Base-by-base conservation (phyloP, 768 basidiomycete species). In the Kwoniella botswanensis region DNA sequence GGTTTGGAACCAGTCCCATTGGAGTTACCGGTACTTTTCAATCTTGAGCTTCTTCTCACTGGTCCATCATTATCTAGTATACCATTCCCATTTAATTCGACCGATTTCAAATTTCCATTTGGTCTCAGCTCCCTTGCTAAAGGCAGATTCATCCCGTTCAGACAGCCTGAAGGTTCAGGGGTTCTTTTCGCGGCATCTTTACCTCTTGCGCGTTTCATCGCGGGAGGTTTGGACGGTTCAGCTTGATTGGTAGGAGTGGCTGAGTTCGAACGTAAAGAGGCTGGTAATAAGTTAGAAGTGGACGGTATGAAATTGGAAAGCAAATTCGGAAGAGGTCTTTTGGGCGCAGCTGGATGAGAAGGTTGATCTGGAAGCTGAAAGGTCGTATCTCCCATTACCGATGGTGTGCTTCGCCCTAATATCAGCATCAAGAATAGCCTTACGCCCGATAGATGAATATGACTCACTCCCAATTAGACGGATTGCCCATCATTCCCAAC, bases 121-220 rank as follows among this genome's bases (percentile, higher is more conserved):
- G 59, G 62, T 64, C 67, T 50, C 56, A 67, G 42, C 59, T 71
- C 68, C 21, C 68, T 54, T 17, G 68, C 68, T 52, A 70, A 52
- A 42, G 68, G 68, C 24, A 70, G 43, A 42, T 57, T 64, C 21
- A 41, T 5, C 3, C 63, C 68, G 22, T 70, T 70, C 22, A 59
- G 17, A 17, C 62, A 5, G 35, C 35, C 56, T 4, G 68, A 59
- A 29, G 68, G 10, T 22, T 74, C 73, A 10, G 42, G 24, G 3
- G 71, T 7, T 56, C 65, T 72, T 44, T 63, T 63, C 4, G 35
- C 26, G 18, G 58, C 70, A 21, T 58, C 65, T 55, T 59, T 63
- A 29, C 71, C 79, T 63, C 79, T 59, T 44, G 79, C 73, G 24
- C 79, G 70, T 56, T 80, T 80, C 79, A 80, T 76, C 2, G 76